Conservation (phyloP, 2,329 filamentous ascomycete genomes). For the Daldinia sp. region DNA sequence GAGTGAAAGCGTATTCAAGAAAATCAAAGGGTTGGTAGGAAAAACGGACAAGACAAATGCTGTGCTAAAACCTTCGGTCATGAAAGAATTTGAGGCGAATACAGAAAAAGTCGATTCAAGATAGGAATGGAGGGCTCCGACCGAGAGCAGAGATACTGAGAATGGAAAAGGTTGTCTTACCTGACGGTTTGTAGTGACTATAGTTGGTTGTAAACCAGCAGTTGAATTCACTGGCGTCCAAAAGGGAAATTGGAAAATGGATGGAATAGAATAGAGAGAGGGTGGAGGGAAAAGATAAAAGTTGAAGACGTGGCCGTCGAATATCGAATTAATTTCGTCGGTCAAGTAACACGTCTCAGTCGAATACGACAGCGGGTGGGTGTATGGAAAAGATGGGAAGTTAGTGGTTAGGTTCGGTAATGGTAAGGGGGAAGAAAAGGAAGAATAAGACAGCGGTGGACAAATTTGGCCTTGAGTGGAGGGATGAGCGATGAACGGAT, state of each 20-base stretch:
- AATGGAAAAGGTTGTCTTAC: slow-evolving; percentile 29
- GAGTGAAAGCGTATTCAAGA: neutral
- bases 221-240: slow-evolving; percentile 12
- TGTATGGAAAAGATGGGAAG: slow-evolving; percentile 27
- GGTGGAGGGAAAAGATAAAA: slow-evolving; percentile 19
- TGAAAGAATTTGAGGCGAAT: neutral
- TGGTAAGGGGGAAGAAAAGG: slow-evolving; percentile 31
- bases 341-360: slow-evolving; percentile 27
- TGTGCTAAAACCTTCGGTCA: neutral
- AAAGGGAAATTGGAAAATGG: neutral
- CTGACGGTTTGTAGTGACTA: slow-evolving; percentile 11
- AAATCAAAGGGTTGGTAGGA: neutral
- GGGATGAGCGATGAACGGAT: too few relatives aligned
- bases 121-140: slow-evolving; percentile 10
- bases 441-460: slow-evolving; percentile 31
- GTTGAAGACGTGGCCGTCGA: slow-evolving; percentile 36
- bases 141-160: slow-evolving; percentile 23
- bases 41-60: neutral
- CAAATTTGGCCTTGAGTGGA: slow-evolving; percentile 28
- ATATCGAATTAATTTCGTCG: slow-evolving; percentile 38
- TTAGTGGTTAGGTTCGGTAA: slow-evolving; percentile 30
- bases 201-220: too few relatives aligned
- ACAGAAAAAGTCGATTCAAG: neutral
- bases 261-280: slow-evolving; percentile 17
- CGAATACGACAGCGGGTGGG: slow-evolving; percentile 33